These are phyloP conservation scores for Salisapilia sapeloensis DNA, from an alignment of 352 stramenopile species.

Conservation along the genomic window DNA sequence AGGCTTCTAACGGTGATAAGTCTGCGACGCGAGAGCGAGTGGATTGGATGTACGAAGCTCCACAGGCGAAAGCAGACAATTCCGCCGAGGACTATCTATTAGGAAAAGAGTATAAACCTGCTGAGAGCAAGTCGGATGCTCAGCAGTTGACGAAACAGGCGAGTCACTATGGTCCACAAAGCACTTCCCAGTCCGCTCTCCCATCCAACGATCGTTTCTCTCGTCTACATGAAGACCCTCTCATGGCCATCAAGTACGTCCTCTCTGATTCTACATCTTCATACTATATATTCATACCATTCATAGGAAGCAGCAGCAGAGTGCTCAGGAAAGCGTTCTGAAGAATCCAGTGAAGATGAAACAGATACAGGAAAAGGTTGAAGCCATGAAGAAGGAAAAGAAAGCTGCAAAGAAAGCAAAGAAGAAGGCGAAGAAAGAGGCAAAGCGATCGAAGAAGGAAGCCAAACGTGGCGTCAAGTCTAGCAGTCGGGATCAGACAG, in stretches of 20 bases:
- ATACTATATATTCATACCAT: neutral
- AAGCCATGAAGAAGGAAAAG: slow-evolving; percentile 63
- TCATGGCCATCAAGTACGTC: slow-evolving; percentile 85
- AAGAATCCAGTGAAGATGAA: slow-evolving; percentile 86
- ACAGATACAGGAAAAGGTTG: slow-evolving; percentile 66
- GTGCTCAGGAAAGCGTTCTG: slow-evolving; percentile 61
- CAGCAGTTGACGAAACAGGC: slow-evolving; percentile 19
- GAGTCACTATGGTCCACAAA: slow-evolving; percentile 51
- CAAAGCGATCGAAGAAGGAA: slow-evolving; percentile 25
- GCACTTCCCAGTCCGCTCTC: slow-evolving; percentile 22
- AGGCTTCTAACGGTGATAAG: slow-evolving; percentile 76
- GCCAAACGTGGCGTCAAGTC: slow-evolving; percentile 5
- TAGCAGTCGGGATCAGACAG: too few species aligned
- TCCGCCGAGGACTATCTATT: slow-evolving; percentile 86
- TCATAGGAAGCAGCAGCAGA: slow-evolving; percentile 47
- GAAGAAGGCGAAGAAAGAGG: slow-evolving; percentile 55
- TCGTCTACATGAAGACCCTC: slow-evolving; percentile 89
- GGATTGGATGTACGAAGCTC: slow-evolving; percentile 95
- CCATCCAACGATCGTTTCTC: slow-evolving; percentile 86
- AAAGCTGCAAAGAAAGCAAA: slow-evolving; percentile 51
- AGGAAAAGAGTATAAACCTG: slow-evolving; percentile 75
- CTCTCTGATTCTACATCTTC: slow-evolving; percentile 1
- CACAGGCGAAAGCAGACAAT: slow-evolving; percentile 47
- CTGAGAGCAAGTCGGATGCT: slow-evolving; percentile 21
- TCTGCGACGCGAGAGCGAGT: slow-evolving; percentile 62